Base-by-base conservation (phyloP, 2,329 filamentous ascomycete species). In the Fusarium bactridioides region DNA sequence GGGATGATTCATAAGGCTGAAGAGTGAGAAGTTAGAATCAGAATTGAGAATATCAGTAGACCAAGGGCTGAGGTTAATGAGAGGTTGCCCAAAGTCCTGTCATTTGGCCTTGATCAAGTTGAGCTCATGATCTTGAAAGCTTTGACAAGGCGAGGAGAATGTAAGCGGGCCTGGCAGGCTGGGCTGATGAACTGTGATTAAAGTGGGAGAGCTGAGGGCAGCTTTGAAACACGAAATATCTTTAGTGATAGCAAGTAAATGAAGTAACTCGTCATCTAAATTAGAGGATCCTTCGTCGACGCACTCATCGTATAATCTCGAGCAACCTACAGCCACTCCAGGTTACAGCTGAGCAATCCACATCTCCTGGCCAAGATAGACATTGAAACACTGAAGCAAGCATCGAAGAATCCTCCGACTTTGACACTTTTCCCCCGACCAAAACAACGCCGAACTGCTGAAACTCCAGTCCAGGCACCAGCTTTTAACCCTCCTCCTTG, bases 401-500 rank as follows among this genome's bases (percentile, higher is more conserved):
- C 41, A 47, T 43, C 38, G 19, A 54, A 41, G 55, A 40, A 66
- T 31, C 65, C 50, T 61, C 68, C 44, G 43, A 70, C 33, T 70
- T 45, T 19, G 33, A 47, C 61, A 70, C 40, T 70, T 68, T 69
- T 70, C 4, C 48, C 64, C 50, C 55, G 37, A 33, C 57, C 63
- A 31, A 23, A 63, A 55, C 60, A 73, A 73, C 71, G 71, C 71
- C 71, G 19, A 60, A 69, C 57, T 45, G 44, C 53, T 56, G 35
- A 53, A 69, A 64, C 55, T 37, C 59, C 64, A 53, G 50, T 48
- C 54, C 19, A 69, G 59, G n/a, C 35, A 54, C 38, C 54, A 54
- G 27, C 31, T 38, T 2, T 79, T 82, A 93, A 70, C 91, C 89
- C 80, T 95, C 93, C 75, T 94, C 93, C 43, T 86, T 85, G 81